Evolutionary conservation across 1,284 basidiomycete species (phyloP).

Genomic region (Apiotrichum gamsii): DNA sequence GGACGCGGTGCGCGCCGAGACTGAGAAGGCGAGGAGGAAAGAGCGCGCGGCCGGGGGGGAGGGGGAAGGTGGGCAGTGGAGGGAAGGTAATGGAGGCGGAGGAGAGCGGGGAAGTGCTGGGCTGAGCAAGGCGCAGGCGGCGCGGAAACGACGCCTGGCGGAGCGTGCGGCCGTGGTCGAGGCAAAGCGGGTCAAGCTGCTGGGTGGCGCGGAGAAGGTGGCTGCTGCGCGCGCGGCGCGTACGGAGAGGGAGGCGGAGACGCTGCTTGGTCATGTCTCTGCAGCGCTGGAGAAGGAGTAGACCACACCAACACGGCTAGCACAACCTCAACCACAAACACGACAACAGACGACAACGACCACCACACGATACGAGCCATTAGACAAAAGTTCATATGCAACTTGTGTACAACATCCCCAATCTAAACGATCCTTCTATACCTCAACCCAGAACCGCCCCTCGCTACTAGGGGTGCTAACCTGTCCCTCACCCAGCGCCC

Average conservation of each 20-base stretch:
- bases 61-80: slow-evolving; percentile 63
- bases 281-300: slow-evolving; percentile 31
- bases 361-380: too few species aligned
- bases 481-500: slow-evolving; percentile 27
- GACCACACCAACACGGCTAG: neutral
- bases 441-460: slow-evolving; percentile 19
- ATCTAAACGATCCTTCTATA: slow-evolving; percentile 6
- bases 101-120: slow-evolving; percentile 29
- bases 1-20: slow-evolving; percentile 61
- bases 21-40: slow-evolving; percentile 55
- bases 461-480: slow-evolving; percentile 6
- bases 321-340: too few species aligned
- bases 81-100: slow-evolving; percentile 55
- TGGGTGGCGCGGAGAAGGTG: slow-evolving; percentile 37
- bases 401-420: slow-evolving; percentile 9
- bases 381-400: too few species aligned
- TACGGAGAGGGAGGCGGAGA: slow-evolving; percentile 32
- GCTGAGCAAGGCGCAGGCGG: slow-evolving; percentile 54
- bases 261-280: too few species aligned
- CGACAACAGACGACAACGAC: too few species aligned
- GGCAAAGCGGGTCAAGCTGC: slow-evolving; percentile 66
- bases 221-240: slow-evolving; percentile 23
- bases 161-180: slow-evolving; percentile 69
- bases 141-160: slow-evolving; percentile 73
- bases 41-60: slow-evolving; percentile 49